Percentiles rank a stretch among this genome's conserved stretches.
Conservation (phyloP, 495 filamentous ascomycete genomes). For the Aspergillus homomorphus region DNA sequence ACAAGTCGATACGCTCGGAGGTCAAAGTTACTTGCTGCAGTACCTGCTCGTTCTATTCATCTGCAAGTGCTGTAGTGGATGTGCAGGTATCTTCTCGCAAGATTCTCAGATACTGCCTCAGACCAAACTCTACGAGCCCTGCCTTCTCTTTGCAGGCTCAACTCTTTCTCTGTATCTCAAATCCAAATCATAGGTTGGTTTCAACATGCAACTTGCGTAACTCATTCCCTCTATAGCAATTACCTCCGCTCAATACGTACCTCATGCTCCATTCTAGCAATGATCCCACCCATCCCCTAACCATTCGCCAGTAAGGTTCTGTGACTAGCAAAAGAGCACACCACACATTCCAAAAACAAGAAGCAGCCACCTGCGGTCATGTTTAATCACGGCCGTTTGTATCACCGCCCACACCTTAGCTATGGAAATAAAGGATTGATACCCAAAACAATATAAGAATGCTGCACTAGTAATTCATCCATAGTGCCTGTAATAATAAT, state of each 20-base stretch:
- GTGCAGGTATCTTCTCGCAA: background rate
- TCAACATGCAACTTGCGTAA: slow-evolving; percentile 14
- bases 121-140: background rate
- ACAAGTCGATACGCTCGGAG: too few species aligned
- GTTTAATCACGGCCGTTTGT: background rate
- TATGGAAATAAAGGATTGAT: background rate
- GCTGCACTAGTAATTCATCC: too few species aligned
- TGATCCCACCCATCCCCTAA: background rate
- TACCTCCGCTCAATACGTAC: slow-evolving; percentile 10
- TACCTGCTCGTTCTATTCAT: too few species aligned
- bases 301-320: background rate
- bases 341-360: background rate
- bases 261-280: slow-evolving; percentile 5
- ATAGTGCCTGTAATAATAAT: too few species aligned
- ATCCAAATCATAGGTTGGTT: background rate
- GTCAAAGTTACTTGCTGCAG: too few species aligned
- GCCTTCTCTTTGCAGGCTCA: background rate
- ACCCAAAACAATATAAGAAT: background rate
- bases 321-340: background rate
- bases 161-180: background rate
- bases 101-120: background rate
- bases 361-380: background rate
- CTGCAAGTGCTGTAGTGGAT: too few species aligned
- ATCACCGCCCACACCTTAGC: background rate
- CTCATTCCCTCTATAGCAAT: slow-evolving; percentile 16